Conservation (phyloP, 441 rosid species). For the Gossypium schwendimanii region DNA sequence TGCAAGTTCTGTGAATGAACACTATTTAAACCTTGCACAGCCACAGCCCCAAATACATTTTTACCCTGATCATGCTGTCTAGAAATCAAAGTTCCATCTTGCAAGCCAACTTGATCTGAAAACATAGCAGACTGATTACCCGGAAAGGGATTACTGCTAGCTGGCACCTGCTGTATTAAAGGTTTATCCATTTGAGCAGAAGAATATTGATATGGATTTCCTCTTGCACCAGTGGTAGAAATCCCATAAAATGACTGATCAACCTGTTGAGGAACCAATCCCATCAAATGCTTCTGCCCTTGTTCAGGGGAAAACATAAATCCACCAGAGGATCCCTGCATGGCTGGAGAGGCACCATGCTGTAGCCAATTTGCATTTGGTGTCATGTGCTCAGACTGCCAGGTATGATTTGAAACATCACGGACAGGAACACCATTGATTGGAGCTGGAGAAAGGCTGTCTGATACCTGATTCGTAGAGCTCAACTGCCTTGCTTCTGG, state of each 20-base stretch:
- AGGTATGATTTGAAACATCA: conserved; percentile 45
- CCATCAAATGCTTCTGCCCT: conserved; percentile 42
- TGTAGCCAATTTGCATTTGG: conserved; percentile 59
- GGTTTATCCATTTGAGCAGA: conserved; percentile 45
- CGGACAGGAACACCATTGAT: conserved; percentile 62
- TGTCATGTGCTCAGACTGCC: conserved; percentile 52
- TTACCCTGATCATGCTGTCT: conserved; percentile 44
- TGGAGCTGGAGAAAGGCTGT: conserved; percentile 35
- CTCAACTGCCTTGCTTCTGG: conserved; percentile 45
- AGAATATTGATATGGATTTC: conserved; percentile 33
- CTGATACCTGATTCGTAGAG: conserved; percentile 36
- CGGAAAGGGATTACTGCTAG: conserved; percentile 38
- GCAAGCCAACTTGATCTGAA: conserved; percentile 37
- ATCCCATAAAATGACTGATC: conserved; percentile 67
- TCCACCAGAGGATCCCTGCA: conserved; percentile 56
- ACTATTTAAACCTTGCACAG: conserved; percentile 35
- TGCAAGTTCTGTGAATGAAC: conserved; percentile 40
- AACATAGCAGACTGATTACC: conserved; percentile 40
- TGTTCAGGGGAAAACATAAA: conserved; percentile 49
- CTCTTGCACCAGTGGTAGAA: conserved; percentile 45
- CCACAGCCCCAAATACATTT: conserved; percentile 27
- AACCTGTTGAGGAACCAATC: conserved; percentile 50
- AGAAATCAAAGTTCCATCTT: conserved; percentile 37
- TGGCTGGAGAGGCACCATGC: conserved; percentile 36
- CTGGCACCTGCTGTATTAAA: conserved; percentile 36